These are phyloP conservation scores for Daldinia grandis DNA, from an alignment of 495 filamentous ascomycete species.

Conservation along the genomic window DNA sequence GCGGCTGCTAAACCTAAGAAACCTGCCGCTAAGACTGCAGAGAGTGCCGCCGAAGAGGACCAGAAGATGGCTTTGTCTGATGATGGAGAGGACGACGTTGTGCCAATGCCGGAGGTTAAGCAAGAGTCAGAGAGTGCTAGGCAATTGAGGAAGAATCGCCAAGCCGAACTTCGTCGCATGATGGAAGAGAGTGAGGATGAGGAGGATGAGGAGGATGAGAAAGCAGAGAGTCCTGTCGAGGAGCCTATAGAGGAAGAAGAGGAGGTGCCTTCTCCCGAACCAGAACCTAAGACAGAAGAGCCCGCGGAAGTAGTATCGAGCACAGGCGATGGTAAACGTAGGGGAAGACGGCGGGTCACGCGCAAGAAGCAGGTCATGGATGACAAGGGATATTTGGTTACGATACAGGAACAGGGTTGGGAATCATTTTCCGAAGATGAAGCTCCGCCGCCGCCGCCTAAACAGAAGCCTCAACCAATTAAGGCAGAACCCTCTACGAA, in stretches of 20 bases:
- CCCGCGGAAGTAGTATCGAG: constrained; percentile 63
- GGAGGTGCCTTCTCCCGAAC: constrained; percentile 47
- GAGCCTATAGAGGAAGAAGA: constrained; percentile 49
- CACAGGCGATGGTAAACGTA: constrained; percentile 70
- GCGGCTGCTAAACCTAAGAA: constrained; percentile 71
- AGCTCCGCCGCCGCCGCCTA: constrained; percentile 66
- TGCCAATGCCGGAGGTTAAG: constrained; percentile 55
- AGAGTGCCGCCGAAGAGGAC: constrained; percentile 59
- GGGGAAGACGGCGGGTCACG: constrained; percentile 83
- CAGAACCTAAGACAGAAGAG: constrained; percentile 55
- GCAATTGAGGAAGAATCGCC: constrained; percentile 72
- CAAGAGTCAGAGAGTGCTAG: constrained; percentile 49
- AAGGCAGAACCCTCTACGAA: constrained; percentile 48
- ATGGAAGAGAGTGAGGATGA: constrained; percentile 82
- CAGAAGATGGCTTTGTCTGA: constrained; percentile 71
- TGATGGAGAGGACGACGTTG: constrained; percentile 73
- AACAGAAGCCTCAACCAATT: constrained; percentile 42
- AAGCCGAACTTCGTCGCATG: constrained; percentile 79
- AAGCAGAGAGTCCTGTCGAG: constrained; percentile 35
- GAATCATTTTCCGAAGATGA: constrained; percentile 97
- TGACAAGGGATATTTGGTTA: constrained; percentile 94
- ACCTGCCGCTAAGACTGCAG: constrained; percentile 51
- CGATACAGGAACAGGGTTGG: constrained; percentile 86
- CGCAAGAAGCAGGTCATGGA: constrained; percentile 92
- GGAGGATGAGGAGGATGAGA: constrained; percentile 58